A percentile compares a stretch with the other conserved stretches of the same genome.
phyloP scores from a whole-genome alignment of 2,329 filamentous ascomycete genomes.

The Cladosporium sp. region DNA sequence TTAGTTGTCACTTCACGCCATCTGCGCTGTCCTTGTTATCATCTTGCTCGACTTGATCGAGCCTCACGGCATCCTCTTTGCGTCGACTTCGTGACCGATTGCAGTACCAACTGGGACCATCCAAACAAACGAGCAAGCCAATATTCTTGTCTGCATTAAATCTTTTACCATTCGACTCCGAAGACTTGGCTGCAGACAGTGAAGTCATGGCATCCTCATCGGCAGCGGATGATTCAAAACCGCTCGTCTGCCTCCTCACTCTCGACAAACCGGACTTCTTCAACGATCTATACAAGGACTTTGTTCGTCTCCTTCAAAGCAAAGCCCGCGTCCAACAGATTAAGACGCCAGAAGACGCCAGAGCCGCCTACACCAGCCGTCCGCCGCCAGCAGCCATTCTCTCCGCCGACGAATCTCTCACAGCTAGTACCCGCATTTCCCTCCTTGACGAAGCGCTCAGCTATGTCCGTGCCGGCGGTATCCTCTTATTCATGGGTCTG shows the following conservation, averaged over 20 bases:
- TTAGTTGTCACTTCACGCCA: too few species aligned
- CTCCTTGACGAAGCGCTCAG: slow-evolving; percentile 14
- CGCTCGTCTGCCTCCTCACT: slow-evolving; percentile 17
- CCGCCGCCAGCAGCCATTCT: slow-evolving; percentile 15
- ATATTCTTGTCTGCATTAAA: too few species aligned
- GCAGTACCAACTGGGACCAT: too few species aligned
- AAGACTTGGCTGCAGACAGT: too few species aligned
- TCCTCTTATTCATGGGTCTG: slow-evolving; percentile 19
- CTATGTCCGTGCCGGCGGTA: slow-evolving; percentile 21
- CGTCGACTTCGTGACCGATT: too few species aligned
- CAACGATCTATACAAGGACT: slow-evolving; percentile 16
- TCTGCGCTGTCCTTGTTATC: too few species aligned
- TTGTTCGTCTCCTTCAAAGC: slow-evolving; percentile 13
- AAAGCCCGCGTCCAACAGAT: slow-evolving; percentile 16
- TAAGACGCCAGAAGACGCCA: slow-evolving; percentile 14
- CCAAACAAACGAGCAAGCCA: too few species aligned
- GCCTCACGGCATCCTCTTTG: too few species aligned
- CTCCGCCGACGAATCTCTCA: slow-evolving; percentile 16
- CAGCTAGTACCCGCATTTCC: slow-evolving; percentile 8
- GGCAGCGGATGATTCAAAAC: slow-evolving; percentile 11
- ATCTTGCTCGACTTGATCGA: too few species aligned
- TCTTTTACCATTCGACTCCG: too few species aligned
- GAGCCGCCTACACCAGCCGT: slow-evolving; percentile 7
- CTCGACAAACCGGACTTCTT: slow-evolving; percentile 19
- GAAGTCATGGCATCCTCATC: too few species aligned